These are phyloP conservation scores for Debaryomyces psychrophilus DNA, from an alignment of 1,139 yeast species.

Conservation along the genomic window DNA sequence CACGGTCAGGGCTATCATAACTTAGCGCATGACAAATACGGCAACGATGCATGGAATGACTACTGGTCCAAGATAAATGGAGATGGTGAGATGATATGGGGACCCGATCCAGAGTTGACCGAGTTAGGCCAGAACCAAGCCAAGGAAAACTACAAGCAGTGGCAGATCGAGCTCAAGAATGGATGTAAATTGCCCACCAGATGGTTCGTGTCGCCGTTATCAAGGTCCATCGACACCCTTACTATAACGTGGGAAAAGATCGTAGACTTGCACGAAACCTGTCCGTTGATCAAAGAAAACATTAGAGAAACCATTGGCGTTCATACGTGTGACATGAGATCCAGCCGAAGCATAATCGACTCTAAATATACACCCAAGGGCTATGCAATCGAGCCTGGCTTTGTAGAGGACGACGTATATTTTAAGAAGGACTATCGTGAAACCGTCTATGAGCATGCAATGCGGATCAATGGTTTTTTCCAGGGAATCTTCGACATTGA, in stretches of 20 bases:
- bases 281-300: conserved; percentile 44
- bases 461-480: conserved; percentile 39
- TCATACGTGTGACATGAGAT: conserved; percentile 48
- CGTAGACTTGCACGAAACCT: conserved; percentile 27
- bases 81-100: conserved; percentile 50
- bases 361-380: conserved; percentile 35
- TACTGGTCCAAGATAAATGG: conserved; percentile 47
- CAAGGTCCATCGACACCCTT: conserved; percentile 43
- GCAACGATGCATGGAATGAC: conserved; percentile 47
- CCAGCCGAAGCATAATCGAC: conserved; percentile 34
- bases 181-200: conserved; percentile 31
- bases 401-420: conserved; percentile 44
- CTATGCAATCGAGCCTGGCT: conserved; percentile 40
- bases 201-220: conserved; percentile 42
- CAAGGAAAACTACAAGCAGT: conserved; percentile 27
- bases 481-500: conserved; percentile 35
- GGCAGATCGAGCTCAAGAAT: conserved; percentile 28
- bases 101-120: conserved; percentile 51
- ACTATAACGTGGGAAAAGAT: conserved; percentile 35
- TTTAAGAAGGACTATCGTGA: conserved; percentile 44
- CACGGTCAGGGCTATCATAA: conserved; percentile 54
- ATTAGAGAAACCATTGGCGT: conserved; percentile 49
- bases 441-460: conserved; percentile 43
- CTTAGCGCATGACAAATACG: conserved; percentile 45
- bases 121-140: conserved; percentile 46